Conservation (phyloP, 495 filamentous ascomycete genomes). For the Mytilinidion resinicola region DNA sequence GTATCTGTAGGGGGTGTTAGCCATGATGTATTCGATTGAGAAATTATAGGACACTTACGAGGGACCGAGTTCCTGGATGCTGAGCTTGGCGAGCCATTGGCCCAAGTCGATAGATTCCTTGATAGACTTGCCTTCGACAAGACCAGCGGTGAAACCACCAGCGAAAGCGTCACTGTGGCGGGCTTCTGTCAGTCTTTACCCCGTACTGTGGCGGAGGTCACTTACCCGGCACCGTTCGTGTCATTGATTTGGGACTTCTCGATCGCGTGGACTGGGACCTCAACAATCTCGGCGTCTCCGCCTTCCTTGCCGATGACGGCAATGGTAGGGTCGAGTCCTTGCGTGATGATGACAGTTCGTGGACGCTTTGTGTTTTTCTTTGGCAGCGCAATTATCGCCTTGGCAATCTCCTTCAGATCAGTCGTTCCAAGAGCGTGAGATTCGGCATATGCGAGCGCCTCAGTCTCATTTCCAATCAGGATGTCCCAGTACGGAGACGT, state of each 20-base stretch:
- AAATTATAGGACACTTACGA: slow-evolving; percentile 56
- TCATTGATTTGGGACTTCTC: slow-evolving; percentile 72
- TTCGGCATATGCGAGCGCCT: slow-evolving; percentile 79
- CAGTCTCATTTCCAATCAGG: slow-evolving; percentile 93
- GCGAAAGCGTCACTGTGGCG: slow-evolving; percentile 81
- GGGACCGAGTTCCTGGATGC: slow-evolving; percentile 90
- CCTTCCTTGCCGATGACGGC: slow-evolving; percentile 57
- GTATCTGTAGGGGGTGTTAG: slow-evolving; percentile 47
- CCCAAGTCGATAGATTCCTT: slow-evolving; percentile 76
- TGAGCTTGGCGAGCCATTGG: slow-evolving; percentile 87
- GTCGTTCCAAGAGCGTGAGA: slow-evolving; percentile 61
- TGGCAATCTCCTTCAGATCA: slow-evolving; percentile 82
- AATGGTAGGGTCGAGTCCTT: slow-evolving; percentile 84
- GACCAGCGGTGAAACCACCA: slow-evolving; percentile 82
- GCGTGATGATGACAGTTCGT: slow-evolving; percentile 83
- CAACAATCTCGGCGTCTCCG: slow-evolving; percentile 62
- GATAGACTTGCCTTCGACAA: slow-evolving; percentile 75
- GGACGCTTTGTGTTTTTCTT: slow-evolving; percentile 80
- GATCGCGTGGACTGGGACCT: slow-evolving; percentile 75
- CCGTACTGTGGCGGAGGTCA: slow-evolving; percentile 7
- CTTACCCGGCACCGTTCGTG: slow-evolving; percentile 87
- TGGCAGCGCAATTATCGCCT: slow-evolving; percentile 74
- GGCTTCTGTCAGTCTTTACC: neutral
- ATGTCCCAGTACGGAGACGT: slow-evolving; percentile 90
- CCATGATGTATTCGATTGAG: slow-evolving; percentile 3